phyloP scores from a whole-genome alignment of 164 flowering plant species.

The Berberis vulgaris region DNA sequence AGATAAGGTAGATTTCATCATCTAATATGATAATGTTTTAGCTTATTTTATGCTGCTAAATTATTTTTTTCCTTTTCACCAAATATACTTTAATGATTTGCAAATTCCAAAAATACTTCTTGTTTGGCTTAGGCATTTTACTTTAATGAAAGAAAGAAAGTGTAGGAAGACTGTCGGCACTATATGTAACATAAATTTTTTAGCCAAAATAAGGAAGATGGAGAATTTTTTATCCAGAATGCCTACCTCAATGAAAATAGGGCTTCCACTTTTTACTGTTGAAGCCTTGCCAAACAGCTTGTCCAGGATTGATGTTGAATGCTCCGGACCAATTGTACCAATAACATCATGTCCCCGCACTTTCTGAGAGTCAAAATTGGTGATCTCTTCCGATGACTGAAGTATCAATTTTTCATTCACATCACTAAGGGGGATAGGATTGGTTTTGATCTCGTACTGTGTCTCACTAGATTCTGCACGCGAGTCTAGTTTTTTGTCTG shows the following conservation, averaged over 20 bases:
- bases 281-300: constrained; percentile 56
- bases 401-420: constrained; percentile 14
- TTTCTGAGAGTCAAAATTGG: constrained; percentile 25
- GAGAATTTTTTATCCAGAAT: background rate
- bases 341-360: constrained; percentile 13
- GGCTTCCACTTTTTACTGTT: constrained; percentile 22
- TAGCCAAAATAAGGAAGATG: background rate
- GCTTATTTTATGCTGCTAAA: too few species aligned
- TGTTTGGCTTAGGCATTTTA: too few species aligned
- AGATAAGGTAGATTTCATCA: too few species aligned
- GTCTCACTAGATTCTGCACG: constrained; percentile 17
- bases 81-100: too few species aligned
- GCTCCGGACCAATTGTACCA: constrained; percentile 22
- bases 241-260: constrained; percentile 38
- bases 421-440: constrained; percentile 11
- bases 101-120: too few species aligned
- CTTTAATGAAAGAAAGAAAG: too few species aligned
- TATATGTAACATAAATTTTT: background rate
- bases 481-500: constrained; percentile 24
- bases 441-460: constrained; percentile 17
- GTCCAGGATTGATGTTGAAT: constrained; percentile 55
- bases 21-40: too few species aligned
- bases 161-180: too few species aligned
- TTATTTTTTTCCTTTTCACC: too few species aligned
- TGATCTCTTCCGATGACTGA: constrained; percentile 4